Evolutionary conservation across 2,329 filamentous ascomycete species (phyloP), one percentile per base, ranked within the genome.

Genomic region (Fusarium sacchari): DNA sequence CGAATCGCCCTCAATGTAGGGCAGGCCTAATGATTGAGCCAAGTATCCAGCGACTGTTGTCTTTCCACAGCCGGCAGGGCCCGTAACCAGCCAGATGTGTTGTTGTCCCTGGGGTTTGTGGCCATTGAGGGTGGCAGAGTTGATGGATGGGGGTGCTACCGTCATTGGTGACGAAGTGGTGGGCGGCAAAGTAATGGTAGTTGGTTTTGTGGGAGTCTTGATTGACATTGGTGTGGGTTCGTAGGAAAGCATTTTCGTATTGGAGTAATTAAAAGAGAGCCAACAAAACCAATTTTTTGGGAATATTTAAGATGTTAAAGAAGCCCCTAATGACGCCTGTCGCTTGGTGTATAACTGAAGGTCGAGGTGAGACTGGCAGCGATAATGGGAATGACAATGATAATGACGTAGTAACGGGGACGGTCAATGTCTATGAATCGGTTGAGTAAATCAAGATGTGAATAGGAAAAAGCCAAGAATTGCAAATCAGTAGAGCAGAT

Each of bases 81-180:
- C 93, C 4, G 92, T 94, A 58, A 95, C 90, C 67, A 95, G 87
- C 92, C 92, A 95, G 79, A 95, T 94, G 81, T 95, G 93, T 78
- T 92, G 90, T 65, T 85, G 81, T 64, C 81, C 67, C 37, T 73
- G 67, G 42, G 62, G 81, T 60, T 79, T 71, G 34, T 78, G 71
- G 64, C 80, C 80, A 66, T 75, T 81, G 56, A 80, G 70, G 34
- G 79, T 72, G 53, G 77, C 75, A 9, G 82, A 77, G 66, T 79
- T 76, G 50, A 77, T 79, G n/a, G 78, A 72, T 55, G 70, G 64
- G 36, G 76, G 69, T 36, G 58, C 55, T 58, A 58, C 71, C 60
- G 73, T 67, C 61, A 78, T 75, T 72, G 67, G 67, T 55, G 75
- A 73, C 24, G 77, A 64, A 71, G 67, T 40, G 65, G 75, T 52